Evolutionary conservation across 164 flowering plant species (phyloP), one percentile per base, ranked within the genome.

Genomic region (Protea cynaroides): DNA sequence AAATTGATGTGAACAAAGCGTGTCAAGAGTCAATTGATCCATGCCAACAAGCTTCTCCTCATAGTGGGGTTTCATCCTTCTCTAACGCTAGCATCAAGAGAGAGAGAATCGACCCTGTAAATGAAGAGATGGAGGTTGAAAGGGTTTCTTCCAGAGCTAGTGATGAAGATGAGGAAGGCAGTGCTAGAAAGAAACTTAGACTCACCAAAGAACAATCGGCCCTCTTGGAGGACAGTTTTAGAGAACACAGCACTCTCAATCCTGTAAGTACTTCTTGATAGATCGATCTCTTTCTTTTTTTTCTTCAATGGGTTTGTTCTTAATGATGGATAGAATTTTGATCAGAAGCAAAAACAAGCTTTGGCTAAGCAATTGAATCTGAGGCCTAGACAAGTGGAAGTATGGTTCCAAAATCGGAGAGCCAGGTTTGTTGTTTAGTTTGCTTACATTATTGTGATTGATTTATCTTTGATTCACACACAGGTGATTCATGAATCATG

Each of bases 401-500:
- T 90, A 0, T 90, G 97, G 97, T 90, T 90, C 68, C 97, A 90
- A 62, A 90, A 90, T 65, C 79, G 97, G 65, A 78, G 97, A 79
- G 97, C 97, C 63, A 90, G 96, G 96, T 88, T 34, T 21, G 15
- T 23, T 19, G 7, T 3, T 46, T 46, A 46, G 7, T 17, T 17
- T 46, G 10, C 3, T 46, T 14, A 14, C 14, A 37, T 37, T 37
- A 37, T 4, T 37, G 4, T 37, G 40, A 9, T 37, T 9, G 9
- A 4, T 37, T 4, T 9, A 9, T 37, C 9, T 37, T 4, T 37
- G 40, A 37, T 37, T 4, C 9, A 9, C 40, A n/a, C n/a, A n/a
- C 9, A 9, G 40, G 4, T 37, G 40, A 9, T 37, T 37, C 40
- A 37, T 4, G 7, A 37, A 37, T 37, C 4, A 37, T 37, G 9